A percentile compares a stretch with the other conserved stretches of the same genome.
Evolutionary conservation across 176 grass and related monocot genomes (phyloP).

Genomic region (Paspalum notatum): DNA sequence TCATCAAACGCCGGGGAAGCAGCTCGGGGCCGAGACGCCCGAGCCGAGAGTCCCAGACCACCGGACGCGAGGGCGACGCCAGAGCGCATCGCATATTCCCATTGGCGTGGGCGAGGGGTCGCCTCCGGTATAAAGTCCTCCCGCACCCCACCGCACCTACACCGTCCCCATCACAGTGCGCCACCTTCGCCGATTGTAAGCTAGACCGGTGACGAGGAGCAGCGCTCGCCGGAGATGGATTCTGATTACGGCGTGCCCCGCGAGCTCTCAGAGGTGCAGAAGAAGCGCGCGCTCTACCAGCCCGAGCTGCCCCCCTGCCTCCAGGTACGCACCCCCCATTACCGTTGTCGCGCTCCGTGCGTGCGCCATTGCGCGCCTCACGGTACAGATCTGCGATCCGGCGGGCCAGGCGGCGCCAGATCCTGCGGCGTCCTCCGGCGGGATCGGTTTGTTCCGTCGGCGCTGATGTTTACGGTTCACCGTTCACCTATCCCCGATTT

Average conservation of each 20-base stretch:
- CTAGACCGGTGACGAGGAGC: conserved; percentile 24
- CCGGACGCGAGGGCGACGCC: background rate
- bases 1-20: background rate
- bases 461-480: background rate
- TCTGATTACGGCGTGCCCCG: conserved; percentile 93
- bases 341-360: background rate
- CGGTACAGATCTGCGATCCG: conserved; percentile 36
- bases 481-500: conserved; percentile 32
- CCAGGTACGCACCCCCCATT: conserved; percentile 55
- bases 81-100: conserved; percentile 12
- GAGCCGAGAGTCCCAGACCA: background rate
- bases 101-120: conserved; percentile 41
- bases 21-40: conserved; percentile 3
- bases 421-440: conserved; percentile 5
- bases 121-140: conserved; percentile 32
- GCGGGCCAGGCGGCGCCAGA: conserved; percentile 19
- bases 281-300: conserved; percentile 73
- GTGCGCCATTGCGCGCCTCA: conserved; percentile 18
- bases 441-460: conserved; percentile 30
- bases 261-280: conserved; percentile 90
- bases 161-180: conserved; percentile 21
- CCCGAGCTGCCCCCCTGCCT: conserved; percentile 93
- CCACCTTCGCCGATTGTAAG: background rate
- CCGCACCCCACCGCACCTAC: conserved; percentile 18
- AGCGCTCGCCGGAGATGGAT: conserved; percentile 60